Evolutionary conservation across 2,329 filamentous ascomycete species (phyloP).

Genomic region (Sporothrix schenckii): DNA sequence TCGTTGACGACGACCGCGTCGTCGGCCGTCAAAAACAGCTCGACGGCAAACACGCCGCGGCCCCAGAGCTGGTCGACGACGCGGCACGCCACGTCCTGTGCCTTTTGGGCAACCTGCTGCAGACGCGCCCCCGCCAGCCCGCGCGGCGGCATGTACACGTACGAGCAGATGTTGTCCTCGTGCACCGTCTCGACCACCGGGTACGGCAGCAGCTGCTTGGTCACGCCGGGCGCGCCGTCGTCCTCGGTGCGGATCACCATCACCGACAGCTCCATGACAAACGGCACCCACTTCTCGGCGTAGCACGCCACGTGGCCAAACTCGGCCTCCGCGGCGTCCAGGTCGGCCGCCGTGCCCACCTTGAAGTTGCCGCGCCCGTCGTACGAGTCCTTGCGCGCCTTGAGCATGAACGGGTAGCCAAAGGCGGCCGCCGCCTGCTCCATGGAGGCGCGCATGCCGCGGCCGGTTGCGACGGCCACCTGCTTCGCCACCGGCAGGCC

Average conservation of each 20-base stretch:
- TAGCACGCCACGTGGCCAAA: conserved; percentile 76
- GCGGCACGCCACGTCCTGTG: conserved; percentile 74
- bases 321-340: conserved; percentile 66
- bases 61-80: conserved; percentile 82
- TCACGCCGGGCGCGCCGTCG: conserved; percentile 48
- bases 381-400: conserved; percentile 86
- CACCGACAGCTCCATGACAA: conserved; percentile 84
- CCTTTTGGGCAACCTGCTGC: conserved; percentile 61
- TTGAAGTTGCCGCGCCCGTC: conserved; percentile 77
- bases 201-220: conserved; percentile 66
- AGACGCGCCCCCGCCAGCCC: conserved; percentile 55
- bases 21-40: conserved; percentile 85
- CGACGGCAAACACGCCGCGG: conserved; percentile 92
- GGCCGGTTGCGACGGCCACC: conserved; percentile 60
- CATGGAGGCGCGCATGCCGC: conserved; percentile 63
- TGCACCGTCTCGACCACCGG: conserved; percentile 94
- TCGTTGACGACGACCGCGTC: conserved; percentile 78
- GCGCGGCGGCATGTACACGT: conserved; percentile 79
- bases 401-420: conserved; percentile 89
- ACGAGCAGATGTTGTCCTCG: conserved; percentile 92
- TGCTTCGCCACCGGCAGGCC: conserved; percentile 75
- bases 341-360: conserved; percentile 50
- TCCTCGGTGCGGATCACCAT: conserved; percentile 93
- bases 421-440: conserved; percentile 64
- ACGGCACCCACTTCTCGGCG: conserved; percentile 86